phyloP scores from a whole-genome alignment of 129 eudicot species.

The Ambrosia trifida region DNA sequence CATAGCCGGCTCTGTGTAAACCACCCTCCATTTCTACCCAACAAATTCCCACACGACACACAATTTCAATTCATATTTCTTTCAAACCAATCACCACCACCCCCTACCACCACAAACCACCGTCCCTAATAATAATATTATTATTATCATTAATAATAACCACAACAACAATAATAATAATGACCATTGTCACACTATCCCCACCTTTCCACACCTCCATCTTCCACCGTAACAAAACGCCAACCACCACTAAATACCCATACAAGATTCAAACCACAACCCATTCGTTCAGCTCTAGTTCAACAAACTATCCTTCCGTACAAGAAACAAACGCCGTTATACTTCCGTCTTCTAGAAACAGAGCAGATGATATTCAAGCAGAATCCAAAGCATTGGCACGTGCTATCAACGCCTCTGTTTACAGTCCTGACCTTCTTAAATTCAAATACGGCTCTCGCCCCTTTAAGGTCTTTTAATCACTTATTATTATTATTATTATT shows the following conservation, averaged over 20 bases:
- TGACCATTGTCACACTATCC: conserved; percentile 16
- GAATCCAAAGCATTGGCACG: conserved; percentile 86
- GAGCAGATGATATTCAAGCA: conserved; percentile 88
- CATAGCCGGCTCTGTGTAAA: no score
- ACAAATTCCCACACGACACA: neutral
- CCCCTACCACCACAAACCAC: conserved; percentile 17
- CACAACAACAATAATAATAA: no score
- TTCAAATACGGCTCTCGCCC: conserved; percentile 77
- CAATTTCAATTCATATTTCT: no score
- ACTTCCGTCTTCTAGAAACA: conserved; percentile 37
- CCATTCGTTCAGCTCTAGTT: conserved; percentile 46
- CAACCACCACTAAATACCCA: conserved; percentile 24
- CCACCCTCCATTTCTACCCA: no score
- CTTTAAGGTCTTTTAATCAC: conserved; percentile 36
- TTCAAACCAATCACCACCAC: neutral
- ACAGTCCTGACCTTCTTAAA: conserved; percentile 63
- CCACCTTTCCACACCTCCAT: conserved; percentile 31
- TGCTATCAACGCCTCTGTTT: conserved; percentile 68
- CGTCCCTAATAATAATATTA: neutral
- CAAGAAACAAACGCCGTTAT: conserved; percentile 18
- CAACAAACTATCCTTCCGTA: conserved; percentile 47
- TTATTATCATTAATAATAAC: no score
- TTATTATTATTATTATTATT: neutral
- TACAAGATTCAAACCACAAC: conserved; percentile 26
- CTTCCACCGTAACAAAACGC: conserved; percentile 24